Evolutionary conservation across 2,329 filamentous ascomycete species (phyloP).

Genomic region (Xylaria sp.): DNA sequence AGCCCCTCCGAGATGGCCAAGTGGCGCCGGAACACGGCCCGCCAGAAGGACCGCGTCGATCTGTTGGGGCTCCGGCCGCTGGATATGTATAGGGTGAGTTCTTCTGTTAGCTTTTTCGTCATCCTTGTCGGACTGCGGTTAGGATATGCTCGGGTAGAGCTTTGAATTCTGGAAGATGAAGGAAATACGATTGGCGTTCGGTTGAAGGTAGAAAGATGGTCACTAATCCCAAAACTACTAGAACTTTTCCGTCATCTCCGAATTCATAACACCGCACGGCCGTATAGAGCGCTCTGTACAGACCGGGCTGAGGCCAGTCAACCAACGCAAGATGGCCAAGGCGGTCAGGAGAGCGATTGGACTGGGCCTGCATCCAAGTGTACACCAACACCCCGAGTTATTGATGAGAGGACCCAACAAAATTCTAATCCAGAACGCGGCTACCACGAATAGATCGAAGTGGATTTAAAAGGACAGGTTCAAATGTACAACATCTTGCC

Average conservation of each 20-base stretch:
- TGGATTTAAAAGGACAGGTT: slow-evolving; percentile 7
- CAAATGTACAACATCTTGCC: slow-evolving; percentile 43
- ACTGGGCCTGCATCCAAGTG: slow-evolving; percentile 89
- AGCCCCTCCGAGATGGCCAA: slow-evolving; percentile 81
- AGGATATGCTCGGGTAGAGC: not conserved
- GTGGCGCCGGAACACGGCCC: slow-evolving; percentile 70
- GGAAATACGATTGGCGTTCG: not conserved
- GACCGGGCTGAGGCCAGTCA: slow-evolving; percentile 85
- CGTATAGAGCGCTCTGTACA: slow-evolving; percentile 80
- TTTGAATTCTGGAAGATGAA: not conserved
- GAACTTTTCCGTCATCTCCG: slow-evolving; percentile 93
- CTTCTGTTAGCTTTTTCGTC: not conserved
- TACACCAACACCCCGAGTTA: slow-evolving; percentile 88
- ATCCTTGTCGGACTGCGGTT: not conserved
- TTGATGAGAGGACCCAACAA: slow-evolving; percentile 55
- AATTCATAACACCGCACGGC: slow-evolving; percentile 86
- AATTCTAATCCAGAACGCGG: slow-evolving; percentile 36
- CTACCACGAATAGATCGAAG: slow-evolving; percentile 30
- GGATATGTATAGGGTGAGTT: slow-evolving; percentile 83
- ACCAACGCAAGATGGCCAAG: slow-evolving; percentile 93
- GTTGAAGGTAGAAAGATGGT: not conserved
- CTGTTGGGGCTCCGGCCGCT: slow-evolving; percentile 81
- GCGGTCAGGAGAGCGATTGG: slow-evolving; percentile 90
- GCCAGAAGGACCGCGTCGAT: slow-evolving; percentile 79
- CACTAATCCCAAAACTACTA: slow-evolving; percentile 50